Evolutionary conservation across 352 stramenopile species (phyloP), one percentile per base, ranked within the genome.

Genomic region (Globisporangium nagaii): DNA sequence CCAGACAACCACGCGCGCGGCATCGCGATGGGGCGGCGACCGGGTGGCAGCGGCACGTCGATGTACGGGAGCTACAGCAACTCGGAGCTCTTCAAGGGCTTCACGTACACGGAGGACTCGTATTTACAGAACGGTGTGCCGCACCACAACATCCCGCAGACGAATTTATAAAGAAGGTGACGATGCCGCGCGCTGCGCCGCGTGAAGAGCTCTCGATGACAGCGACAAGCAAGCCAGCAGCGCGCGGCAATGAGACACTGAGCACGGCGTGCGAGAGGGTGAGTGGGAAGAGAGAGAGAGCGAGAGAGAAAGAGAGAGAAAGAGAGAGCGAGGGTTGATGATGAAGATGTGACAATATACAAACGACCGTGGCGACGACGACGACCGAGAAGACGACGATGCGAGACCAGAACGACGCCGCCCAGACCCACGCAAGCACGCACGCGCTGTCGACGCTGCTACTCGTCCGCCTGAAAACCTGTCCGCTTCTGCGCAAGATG

Each of bases 71-170:
- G 75, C 53, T 63, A 77, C 46, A 79, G 79, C 53, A 79, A 71
- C 42, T 72, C 77, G 42, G 80, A 90, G 46, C 69, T 88, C 31
- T 93, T 93, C 60, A 82, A 93, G 66, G 83, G 79, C 48, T 93
- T 93, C 60, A 93, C 83, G 58, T 93, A 89, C 68, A 89, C 79
- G 44, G 83, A 93, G 58, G 83, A 93, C 37, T 88, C 77, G 47
- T 87, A 87, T 45, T 51, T 90, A 59, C 70, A 85, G 49, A 73
- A 86, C 44, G 74, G 75, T 4, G 63, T 86, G 9, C 78, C 75
- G 8, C 52, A 58, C 19, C 54, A 60, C 43, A 61, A 58, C 52
- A 55, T 62, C 4, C 67, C 68, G 53, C 64, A 68, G n/a, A 72
- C 65, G 27, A 72, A 72, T 53, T 71, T 76, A 76, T 76, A 65